Evolutionary conservation across 345 rosid species (phyloP), one percentile per base, ranked within the genome.

Genomic region (Leavenworthia alabamica): DNA sequence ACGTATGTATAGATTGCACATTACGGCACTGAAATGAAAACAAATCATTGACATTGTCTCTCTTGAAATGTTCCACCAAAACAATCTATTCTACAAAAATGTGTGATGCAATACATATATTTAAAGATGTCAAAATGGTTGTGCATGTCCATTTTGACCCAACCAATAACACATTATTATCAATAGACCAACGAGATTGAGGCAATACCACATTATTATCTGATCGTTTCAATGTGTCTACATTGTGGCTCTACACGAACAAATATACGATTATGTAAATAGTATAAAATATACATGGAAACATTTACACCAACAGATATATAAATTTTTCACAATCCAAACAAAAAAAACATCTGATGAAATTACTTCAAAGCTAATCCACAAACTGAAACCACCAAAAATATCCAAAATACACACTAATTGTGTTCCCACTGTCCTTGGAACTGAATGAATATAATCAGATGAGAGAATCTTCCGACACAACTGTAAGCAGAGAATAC

Each of bases 381-480:
- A 68, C 62, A 60, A 51, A 42, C 64, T 68, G 61, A 68, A 60
- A 60, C 48, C 67, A 51, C 42, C 50, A 54, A 69, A 54, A 69
- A 27, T 44, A 27, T 44, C 14, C 24, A 53, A 61, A 54, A 52
- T 6, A 41, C 67, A 33, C 41, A 33, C 41, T 24, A 46, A 15
- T 59, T 68, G 54, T 60, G 46, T 31, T 49, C 43, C 59, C 9
- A 27, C 6, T 24, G 56, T 66, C 50, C 46, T n/a, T 23, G 22
- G 10, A 60, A 27, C 50, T 44, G 13, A 27, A 45, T 14, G 43
- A 53, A 62, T 56, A 13, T 5, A 50, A 50, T 71, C 67, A 65
- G 56, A 86, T 78, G 10, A 80, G 70, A 2, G 88, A 78, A 23
- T 93, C 97, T 66, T 87, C 96, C 0, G 92, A 81, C 73, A 89